Evolutionary conservation across 495 filamentous ascomycete genomes (phyloP).

Genomic region (Aspergillus coremiiformis): DNA sequence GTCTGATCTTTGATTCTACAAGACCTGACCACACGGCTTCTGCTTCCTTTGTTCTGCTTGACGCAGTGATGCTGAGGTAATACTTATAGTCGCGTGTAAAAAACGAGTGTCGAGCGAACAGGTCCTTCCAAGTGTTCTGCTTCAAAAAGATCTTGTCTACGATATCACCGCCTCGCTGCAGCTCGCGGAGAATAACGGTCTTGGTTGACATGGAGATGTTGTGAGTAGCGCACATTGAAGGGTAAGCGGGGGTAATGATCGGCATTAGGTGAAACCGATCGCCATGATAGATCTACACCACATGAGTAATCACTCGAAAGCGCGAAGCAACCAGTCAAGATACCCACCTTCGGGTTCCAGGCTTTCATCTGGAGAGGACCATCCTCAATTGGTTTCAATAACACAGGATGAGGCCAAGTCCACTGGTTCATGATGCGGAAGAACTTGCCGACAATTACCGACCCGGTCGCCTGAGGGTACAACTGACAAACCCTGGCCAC

Average conservation of each 20-base stretch:
- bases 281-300: conserved; percentile 60
- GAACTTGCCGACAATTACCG: conserved; percentile 83
- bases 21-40: conserved; percentile 83
- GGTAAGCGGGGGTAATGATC: conserved; percentile 93
- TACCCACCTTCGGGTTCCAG: conserved; percentile 84
- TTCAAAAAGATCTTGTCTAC: conserved; percentile 73
- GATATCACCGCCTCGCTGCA: conserved; percentile 68
- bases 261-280: conserved; percentile 90
- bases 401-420: conserved; percentile 87
- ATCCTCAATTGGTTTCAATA: conserved; percentile 83
- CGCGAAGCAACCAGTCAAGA: background rate
- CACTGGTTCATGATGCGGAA: conserved; percentile 85
- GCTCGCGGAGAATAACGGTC: conserved; percentile 70
- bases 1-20: conserved; percentile 85
- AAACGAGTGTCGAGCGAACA: conserved; percentile 83
- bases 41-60: conserved; percentile 76
- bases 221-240: conserved; percentile 93
- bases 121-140: conserved; percentile 70
- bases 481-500: conserved; percentile 93
- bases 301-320: background rate
- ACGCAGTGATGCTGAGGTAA: conserved; percentile 83
- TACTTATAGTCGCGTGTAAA: conserved; percentile 91
- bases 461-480: conserved; percentile 86
- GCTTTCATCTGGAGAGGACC: conserved; percentile 71
- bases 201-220: conserved; percentile 85